Percentiles rank a stretch among this genome's conserved stretches.
Conservation (phyloP, 2,329 filamentous ascomycete species). For the Claviceps sorghi region DNA sequence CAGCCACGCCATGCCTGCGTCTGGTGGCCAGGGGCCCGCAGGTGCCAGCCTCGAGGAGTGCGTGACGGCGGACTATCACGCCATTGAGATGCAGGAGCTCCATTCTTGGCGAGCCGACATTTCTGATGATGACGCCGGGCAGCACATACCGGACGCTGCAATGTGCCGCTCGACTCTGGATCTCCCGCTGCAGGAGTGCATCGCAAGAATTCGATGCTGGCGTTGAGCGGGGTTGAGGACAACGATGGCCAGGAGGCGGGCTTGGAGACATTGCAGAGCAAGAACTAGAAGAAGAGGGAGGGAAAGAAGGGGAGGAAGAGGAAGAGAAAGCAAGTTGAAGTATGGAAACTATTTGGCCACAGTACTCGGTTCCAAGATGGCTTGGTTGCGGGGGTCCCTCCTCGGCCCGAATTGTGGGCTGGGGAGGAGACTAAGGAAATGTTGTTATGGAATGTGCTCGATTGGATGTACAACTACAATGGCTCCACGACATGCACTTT, state of each 20-base stretch:
- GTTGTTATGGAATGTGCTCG: too few species aligned
- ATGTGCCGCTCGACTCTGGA: constrained; percentile 1
- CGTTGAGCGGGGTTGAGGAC: background rate
- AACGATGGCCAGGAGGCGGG: background rate
- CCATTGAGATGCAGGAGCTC: constrained; percentile 8
- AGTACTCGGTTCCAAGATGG: too few species aligned
- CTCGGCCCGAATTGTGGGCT: too few species aligned
- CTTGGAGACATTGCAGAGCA: background rate
- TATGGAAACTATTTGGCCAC: too few species aligned
- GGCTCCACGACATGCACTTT: too few species aligned
- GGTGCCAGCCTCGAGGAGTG: constrained; percentile 8
- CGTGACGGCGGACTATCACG: constrained; percentile 10
- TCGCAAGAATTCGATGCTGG: background rate
- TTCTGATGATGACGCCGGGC: background rate
- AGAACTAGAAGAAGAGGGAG: background rate
- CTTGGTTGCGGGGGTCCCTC: too few species aligned
- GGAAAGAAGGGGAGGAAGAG: too few species aligned
- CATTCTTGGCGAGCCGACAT: background rate
- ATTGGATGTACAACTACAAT: too few species aligned
- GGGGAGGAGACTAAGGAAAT: too few species aligned
- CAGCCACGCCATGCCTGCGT: constrained; percentile 1
- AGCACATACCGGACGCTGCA: background rate
- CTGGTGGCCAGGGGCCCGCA: background rate
- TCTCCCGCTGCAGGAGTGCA: constrained; percentile 4
- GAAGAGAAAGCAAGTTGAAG: too few species aligned